Percentiles rank a stretch among this genome's conserved stretches.
phyloP scores from a whole-genome alignment of 164 flowering plant genomes.

The Nelumbo lutea region DNA sequence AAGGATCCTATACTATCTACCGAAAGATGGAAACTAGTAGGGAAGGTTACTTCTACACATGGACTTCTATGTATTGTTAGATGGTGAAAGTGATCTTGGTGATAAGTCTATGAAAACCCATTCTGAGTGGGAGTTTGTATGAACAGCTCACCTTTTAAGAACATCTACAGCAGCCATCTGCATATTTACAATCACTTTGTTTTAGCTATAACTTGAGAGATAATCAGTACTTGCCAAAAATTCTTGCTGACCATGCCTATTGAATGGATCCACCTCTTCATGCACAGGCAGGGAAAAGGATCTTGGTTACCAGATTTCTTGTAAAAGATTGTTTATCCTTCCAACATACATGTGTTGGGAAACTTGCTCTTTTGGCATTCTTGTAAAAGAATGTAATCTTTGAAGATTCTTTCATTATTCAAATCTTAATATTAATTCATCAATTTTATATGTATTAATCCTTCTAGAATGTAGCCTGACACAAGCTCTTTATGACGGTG shows the following conservation, averaged over 20 bases:
- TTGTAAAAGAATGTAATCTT: too few relatives aligned
- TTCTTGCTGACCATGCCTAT: constrained; percentile 55
- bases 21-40: neutral
- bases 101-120: neutral
- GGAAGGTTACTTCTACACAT: too few relatives aligned
- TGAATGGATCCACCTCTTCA: constrained; percentile 66
- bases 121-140: neutral
- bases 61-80: neutral
- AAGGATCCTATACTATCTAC: neutral
- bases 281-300: constrained; percentile 18
- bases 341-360: too few relatives aligned
- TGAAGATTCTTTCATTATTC: too few relatives aligned
- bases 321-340: too few relatives aligned
- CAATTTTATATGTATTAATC: too few relatives aligned
- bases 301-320: too few relatives aligned
- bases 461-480: too few relatives aligned
- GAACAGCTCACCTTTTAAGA: constrained; percentile 56
- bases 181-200: constrained; percentile 44
- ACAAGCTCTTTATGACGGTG: too few relatives aligned
- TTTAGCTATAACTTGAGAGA: constrained; percentile 53
- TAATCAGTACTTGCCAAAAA: constrained; percentile 78
- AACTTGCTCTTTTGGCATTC: too few relatives aligned
- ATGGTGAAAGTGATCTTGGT: neutral
- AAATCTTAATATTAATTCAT: too few relatives aligned
- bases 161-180: constrained; percentile 64